These are phyloP conservation scores for Dicorynia guianensis DNA, from an alignment of 306 rosid species.

Conservation along the genomic window DNA sequence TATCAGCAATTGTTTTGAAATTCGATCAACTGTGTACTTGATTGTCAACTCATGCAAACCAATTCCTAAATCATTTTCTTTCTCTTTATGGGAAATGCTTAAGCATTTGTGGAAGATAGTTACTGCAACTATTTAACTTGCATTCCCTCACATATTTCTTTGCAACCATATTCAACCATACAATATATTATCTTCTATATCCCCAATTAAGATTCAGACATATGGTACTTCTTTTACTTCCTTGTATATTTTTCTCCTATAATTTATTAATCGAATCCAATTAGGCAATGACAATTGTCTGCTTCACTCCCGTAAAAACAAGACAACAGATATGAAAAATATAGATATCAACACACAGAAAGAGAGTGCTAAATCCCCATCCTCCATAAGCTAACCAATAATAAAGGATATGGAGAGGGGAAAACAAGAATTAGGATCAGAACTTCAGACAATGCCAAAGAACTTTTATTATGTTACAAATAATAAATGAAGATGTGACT, in stretches of 20 bases:
- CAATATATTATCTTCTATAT: conserved; percentile 12
- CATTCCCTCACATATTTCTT: background rate
- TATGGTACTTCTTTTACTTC: background rate
- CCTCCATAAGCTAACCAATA: background rate
- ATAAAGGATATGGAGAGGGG: background rate
- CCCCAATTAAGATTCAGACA: conserved; percentile 6
- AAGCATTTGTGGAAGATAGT: conserved; percentile 3
- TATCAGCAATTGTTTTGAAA: conserved; percentile 21
- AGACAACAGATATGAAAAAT: background rate
- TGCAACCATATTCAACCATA: background rate
- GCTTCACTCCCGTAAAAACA: background rate
- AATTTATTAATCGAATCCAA: background rate
- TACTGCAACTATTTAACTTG: conserved; percentile 5
- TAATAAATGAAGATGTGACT: no score
- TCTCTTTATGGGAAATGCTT: conserved; percentile 16
- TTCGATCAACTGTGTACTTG: conserved; percentile 4
- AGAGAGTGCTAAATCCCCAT: no score
- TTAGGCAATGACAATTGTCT: background rate
- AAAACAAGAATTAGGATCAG: background rate
- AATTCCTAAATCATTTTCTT: conserved; percentile 1
- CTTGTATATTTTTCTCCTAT: conserved; percentile 16
- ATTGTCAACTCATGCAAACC: conserved; percentile 15
- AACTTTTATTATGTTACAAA: no score
- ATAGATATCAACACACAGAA: no score
- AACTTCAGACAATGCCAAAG: background rate